Conservation (phyloP, 2,329 filamentous ascomycete species). For the Drechslerella dactyloides region DNA sequence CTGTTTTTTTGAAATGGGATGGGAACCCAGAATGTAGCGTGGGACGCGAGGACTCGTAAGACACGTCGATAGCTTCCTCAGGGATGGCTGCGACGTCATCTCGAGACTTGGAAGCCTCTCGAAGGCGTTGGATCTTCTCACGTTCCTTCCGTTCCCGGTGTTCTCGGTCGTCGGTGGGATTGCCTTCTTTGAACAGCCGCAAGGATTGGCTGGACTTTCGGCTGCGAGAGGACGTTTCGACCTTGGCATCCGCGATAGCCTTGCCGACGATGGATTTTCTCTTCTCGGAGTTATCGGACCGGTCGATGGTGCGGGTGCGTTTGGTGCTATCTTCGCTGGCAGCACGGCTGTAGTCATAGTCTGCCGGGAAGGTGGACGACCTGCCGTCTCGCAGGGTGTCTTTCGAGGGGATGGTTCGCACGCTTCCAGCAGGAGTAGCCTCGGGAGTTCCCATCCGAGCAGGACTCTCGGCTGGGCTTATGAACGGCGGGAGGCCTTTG, state of each 20-base stretch:
- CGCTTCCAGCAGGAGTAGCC: constrained; percentile 13
- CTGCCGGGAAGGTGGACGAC: constrained; percentile 30
- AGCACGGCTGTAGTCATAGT: constrained; percentile 33
- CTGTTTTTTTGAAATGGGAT: constrained; percentile 23
- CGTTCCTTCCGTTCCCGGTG: constrained; percentile 59
- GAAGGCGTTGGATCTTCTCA: constrained; percentile 60
- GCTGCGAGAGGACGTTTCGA: constrained; percentile 62
- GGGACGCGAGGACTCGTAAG: constrained; percentile 36
- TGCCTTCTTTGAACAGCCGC: constrained; percentile 70
- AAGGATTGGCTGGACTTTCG: constrained; percentile 72
- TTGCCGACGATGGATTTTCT: constrained; percentile 47
- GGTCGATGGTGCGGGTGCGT: constrained; percentile 17
- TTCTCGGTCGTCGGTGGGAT: constrained; percentile 53
- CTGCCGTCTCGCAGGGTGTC: constrained; percentile 44
- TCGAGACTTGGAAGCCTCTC: constrained; percentile 40
- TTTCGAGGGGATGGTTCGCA: constrained; percentile 38
- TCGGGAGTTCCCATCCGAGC: constrained; percentile 31
- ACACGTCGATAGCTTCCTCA: constrained; percentile 48
- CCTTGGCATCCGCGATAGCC: constrained; percentile 47
- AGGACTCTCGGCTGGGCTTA: constrained; percentile 39
- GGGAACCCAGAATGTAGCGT: constrained; percentile 35
- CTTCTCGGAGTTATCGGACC: constrained; percentile 40
- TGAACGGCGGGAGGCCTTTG: constrained; percentile 36
- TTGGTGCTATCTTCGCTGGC: constrained; percentile 29
- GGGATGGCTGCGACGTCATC: constrained; percentile 46